Percentiles rank a stretch among this genome's conserved stretches.
These are phyloP conservation scores for Mycena alexandri DNA, from an alignment of 768 basidiomycete genomes.

Conservation along the genomic window DNA sequence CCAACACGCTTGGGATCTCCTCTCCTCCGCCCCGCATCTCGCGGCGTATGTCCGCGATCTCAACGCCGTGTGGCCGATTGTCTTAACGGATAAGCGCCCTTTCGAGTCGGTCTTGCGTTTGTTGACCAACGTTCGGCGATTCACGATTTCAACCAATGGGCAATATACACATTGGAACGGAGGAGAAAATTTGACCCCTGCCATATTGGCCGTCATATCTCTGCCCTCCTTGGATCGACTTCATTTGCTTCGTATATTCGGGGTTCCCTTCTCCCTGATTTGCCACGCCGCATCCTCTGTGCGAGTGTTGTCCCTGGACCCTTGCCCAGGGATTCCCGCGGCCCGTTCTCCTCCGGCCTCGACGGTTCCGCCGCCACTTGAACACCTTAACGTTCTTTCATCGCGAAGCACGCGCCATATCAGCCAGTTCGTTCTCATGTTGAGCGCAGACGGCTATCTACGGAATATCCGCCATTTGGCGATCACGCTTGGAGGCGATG, in stretches of 20 bases:
- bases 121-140: conserved; percentile 7
- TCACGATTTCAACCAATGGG: background rate
- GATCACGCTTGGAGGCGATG: background rate
- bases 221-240: conserved; percentile 10
- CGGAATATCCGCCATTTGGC: background rate
- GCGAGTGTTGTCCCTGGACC: conserved; percentile 7
- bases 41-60: background rate
- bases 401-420: background rate
- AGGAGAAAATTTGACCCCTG: background rate
- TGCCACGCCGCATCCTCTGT: conserved; percentile 4
- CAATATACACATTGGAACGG: background rate
- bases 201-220: conserved; percentile 2
- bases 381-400: conserved; percentile 11
- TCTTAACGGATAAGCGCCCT: background rate
- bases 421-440: background rate
- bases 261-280: conserved; percentile 8
- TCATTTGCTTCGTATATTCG: background rate
- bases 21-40: conserved; percentile 11
- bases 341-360: background rate
- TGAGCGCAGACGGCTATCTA: background rate
- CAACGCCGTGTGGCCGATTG: background rate
- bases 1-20: conserved; percentile 10
- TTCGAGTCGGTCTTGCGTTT: conserved; percentile 3
- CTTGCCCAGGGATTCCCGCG: too few species aligned
- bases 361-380: background rate